phyloP scores from a whole-genome alignment of 768 basidiomycete species.

The Pulveroboletus ravenelii region DNA sequence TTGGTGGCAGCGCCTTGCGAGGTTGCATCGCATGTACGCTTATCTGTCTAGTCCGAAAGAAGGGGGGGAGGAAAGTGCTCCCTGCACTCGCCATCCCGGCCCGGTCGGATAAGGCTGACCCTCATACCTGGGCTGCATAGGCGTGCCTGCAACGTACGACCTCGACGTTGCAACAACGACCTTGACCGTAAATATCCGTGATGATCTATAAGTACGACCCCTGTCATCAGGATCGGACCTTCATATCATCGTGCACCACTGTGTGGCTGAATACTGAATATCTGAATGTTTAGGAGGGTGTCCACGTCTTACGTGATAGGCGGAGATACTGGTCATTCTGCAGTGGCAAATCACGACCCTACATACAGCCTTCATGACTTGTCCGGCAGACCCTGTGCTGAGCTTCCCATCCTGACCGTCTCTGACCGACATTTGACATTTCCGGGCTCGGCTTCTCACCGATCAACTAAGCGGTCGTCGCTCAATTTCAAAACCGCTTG shows the following conservation, averaged over 20 bases:
- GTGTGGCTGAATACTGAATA: background rate
- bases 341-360: background rate
- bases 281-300: background rate
- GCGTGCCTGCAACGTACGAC: background rate
- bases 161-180: background rate
- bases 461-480: background rate
- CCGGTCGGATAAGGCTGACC: too few relatives aligned
- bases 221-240: background rate
- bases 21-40: background rate
- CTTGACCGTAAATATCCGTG: constrained; percentile 9
- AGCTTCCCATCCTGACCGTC: background rate
- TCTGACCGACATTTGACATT: background rate
- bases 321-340: background rate
- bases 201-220: background rate
- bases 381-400: constrained; percentile 6
- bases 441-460: background rate
- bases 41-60: background rate
- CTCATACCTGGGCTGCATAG: too few relatives aligned
- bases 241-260: background rate
- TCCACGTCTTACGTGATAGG: background rate
- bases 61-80: too few relatives aligned
- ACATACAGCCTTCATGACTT: background rate
- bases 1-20: background rate
- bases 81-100: too few relatives aligned
- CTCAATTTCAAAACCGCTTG: constrained; percentile 55